These are phyloP conservation scores for Hypoxylon sp. DNA, from an alignment of 2,329 filamentous ascomycete genomes.

Conservation along the genomic window DNA sequence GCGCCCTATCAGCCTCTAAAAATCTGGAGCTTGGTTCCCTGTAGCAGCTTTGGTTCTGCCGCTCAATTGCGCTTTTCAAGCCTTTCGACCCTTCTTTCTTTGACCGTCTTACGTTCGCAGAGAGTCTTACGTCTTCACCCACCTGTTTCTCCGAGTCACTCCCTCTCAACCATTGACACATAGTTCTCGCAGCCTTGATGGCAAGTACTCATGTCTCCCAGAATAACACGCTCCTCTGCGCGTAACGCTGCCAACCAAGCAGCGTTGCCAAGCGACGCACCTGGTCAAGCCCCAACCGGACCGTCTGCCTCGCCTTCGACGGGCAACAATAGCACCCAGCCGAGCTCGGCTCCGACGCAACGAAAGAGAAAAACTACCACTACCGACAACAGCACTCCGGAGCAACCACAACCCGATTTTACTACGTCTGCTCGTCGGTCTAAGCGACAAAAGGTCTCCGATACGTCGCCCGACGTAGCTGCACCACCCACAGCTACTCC, in stretches of 20 bases:
- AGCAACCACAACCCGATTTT: conserved; percentile 43
- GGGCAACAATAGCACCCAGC: conserved; percentile 47
- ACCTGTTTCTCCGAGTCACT: conserved; percentile 18
- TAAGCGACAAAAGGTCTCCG: conserved; percentile 75
- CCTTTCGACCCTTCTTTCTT: conserved; percentile 23
- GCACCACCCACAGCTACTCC: conserved; percentile 46
- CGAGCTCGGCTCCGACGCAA: conserved; percentile 55
- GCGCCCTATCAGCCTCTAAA: conserved; percentile 11
- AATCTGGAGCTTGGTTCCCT: conserved; percentile 15
- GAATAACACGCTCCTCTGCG: conserved; percentile 94
- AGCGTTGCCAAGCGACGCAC: conserved; percentile 53
- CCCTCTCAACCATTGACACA: conserved; percentile 13
- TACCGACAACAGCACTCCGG: conserved; percentile 57
- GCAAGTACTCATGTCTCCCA: conserved; percentile 85
- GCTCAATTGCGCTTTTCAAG: conserved; percentile 19
- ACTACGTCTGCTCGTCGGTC: conserved; percentile 62
- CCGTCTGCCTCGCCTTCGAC: conserved; percentile 52
- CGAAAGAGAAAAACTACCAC: conserved; percentile 78
- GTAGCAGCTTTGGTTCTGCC: conserved; percentile 26
- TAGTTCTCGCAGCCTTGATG: conserved; percentile 32
- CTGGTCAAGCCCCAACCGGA: conserved; percentile 51
- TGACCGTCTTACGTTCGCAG: conserved; percentile 16
- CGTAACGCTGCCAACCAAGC: conserved; percentile 79
- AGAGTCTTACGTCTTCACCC: conserved; percentile 24
- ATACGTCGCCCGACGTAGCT: conserved; percentile 51